These are phyloP conservation scores for Tanacetum coccineum DNA, from an alignment of 129 eudicot genomes.

Conservation along the genomic window DNA sequence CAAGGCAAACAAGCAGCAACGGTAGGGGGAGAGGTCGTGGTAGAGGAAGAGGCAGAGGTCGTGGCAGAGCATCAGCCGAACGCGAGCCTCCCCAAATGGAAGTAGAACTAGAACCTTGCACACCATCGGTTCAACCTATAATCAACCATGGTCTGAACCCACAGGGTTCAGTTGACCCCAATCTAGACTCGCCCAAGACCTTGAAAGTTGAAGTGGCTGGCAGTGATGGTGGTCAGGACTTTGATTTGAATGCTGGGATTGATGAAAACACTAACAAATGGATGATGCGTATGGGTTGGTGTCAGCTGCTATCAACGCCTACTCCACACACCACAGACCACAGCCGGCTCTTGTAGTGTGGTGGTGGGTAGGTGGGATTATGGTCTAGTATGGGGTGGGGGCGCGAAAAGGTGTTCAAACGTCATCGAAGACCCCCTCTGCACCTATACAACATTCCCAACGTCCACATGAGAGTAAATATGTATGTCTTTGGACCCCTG, in stretches of 20 bases:
- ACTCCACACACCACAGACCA: slow-evolving; percentile 19
- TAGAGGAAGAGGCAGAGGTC: slow-evolving; percentile 81
- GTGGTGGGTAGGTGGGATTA: no score
- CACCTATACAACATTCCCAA: no score
- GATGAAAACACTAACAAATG: slow-evolving; percentile 39
- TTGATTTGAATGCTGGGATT: slow-evolving; percentile 69
- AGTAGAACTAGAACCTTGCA: slow-evolving; percentile 1
- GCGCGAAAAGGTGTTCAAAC: no score
- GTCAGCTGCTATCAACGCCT: slow-evolving; percentile 25
- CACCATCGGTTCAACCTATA: slow-evolving; percentile 25
- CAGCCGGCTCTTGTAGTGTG: slow-evolving; percentile 26
- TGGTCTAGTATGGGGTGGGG: no score
- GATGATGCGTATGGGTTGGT: background rate
- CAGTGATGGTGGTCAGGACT: slow-evolving; percentile 33
- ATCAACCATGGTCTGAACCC: slow-evolving; percentile 26
- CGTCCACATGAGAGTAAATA: no score
- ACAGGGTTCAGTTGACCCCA: slow-evolving; percentile 21
- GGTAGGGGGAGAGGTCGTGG: slow-evolving; percentile 90
- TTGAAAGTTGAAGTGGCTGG: slow-evolving; percentile 19
- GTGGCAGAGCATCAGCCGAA: slow-evolving; percentile 36
- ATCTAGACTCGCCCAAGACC: slow-evolving; percentile 18
- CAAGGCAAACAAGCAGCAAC: slow-evolving; percentile 49
- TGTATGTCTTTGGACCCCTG: no score
- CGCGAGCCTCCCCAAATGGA: no score
- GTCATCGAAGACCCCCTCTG: no score